Conservation (phyloP, 176 grass and related monocot genomes). For the Phoenix dactylifera region DNA sequence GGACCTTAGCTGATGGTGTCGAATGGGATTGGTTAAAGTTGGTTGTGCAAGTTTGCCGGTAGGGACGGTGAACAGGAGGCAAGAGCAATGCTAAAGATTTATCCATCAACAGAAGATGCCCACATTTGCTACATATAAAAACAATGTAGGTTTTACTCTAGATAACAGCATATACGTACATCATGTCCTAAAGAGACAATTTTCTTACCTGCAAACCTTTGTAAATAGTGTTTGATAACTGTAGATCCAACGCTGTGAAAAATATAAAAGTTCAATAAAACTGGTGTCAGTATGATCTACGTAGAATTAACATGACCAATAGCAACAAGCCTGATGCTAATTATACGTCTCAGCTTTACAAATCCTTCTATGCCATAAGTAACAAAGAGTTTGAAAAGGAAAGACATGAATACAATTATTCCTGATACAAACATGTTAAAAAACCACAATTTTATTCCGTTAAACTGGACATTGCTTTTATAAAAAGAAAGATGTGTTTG, state of each 20-base stretch:
- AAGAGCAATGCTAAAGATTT: slow-evolving; percentile 80
- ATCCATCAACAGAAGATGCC: slow-evolving; percentile 59
- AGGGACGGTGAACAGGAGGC: slow-evolving; percentile 66
- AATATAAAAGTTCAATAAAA: slow-evolving; percentile 25
- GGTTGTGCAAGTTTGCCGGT: slow-evolving; percentile 27
- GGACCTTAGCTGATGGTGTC: slow-evolving; percentile 16
- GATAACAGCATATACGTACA: slow-evolving; percentile 17
- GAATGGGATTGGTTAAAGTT: slow-evolving; percentile 16
- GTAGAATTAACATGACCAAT: no score
- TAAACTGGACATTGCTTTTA: no score
- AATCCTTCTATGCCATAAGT: no score
- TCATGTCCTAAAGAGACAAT: slow-evolving; percentile 3
- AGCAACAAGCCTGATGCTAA: no score
- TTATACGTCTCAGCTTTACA: no score
- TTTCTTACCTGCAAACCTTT: slow-evolving; percentile 67
- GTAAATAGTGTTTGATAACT: slow-evolving; percentile 73
- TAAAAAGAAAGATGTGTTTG: no score
- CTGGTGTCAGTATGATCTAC: not conserved
- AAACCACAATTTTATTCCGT: not conserved
- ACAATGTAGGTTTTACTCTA: slow-evolving; percentile 19
- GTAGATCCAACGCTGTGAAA: slow-evolving; percentile 69
- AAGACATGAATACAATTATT: not conserved
- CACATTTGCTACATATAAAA: slow-evolving; percentile 66
- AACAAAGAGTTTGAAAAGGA: no score
- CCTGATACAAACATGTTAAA: not conserved